phyloP scores from a whole-genome alignment of 2,329 filamentous ascomycete species.

The Xylaria sp. region DNA sequence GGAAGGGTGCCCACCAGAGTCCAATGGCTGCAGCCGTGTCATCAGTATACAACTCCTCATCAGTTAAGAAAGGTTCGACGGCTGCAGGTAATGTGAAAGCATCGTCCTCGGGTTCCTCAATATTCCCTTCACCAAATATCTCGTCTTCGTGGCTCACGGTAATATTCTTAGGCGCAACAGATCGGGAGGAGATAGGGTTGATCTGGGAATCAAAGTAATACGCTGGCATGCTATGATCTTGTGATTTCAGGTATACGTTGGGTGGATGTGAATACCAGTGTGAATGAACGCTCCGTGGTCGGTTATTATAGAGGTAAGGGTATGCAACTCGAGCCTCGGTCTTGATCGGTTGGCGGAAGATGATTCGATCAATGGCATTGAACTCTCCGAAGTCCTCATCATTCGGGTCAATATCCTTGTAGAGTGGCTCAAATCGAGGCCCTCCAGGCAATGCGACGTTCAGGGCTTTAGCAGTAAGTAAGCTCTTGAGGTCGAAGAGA shows the following conservation, averaged over 20 bases:
- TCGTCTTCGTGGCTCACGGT: constrained; percentile 91
- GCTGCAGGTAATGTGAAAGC: constrained; percentile 82
- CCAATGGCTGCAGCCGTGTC: constrained; percentile 91
- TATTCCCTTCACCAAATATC: constrained; percentile 81
- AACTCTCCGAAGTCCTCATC: constrained; percentile 99
- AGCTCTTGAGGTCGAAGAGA: constrained; percentile 93
- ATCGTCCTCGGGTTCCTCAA: constrained; percentile 76
- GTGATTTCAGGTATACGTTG: constrained; percentile 85
- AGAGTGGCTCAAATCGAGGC: constrained; percentile 93
- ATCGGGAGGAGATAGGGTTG: constrained; percentile 94
- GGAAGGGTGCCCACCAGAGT: constrained; percentile 97
- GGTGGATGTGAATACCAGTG: constrained; percentile 95
- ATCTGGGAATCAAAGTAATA: constrained; percentile 99
- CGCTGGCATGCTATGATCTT: constrained; percentile 87
- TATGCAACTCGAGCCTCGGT: constrained; percentile 96
- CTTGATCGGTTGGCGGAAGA: constrained; percentile 92
- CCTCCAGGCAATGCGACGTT: constrained; percentile 98
- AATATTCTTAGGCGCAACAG: constrained; percentile 93
- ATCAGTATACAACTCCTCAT: constrained; percentile 86
- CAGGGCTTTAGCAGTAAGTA: constrained; percentile 93
- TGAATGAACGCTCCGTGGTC: constrained; percentile 90
- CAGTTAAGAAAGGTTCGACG: constrained; percentile 85
- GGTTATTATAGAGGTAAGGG: constrained; percentile 93
- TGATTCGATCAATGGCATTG: constrained; percentile 98
- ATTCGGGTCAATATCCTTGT: constrained; percentile 98